These are phyloP conservation scores for Camelina laxa DNA, from an alignment of 345 rosid species.

Conservation along the genomic window DNA sequence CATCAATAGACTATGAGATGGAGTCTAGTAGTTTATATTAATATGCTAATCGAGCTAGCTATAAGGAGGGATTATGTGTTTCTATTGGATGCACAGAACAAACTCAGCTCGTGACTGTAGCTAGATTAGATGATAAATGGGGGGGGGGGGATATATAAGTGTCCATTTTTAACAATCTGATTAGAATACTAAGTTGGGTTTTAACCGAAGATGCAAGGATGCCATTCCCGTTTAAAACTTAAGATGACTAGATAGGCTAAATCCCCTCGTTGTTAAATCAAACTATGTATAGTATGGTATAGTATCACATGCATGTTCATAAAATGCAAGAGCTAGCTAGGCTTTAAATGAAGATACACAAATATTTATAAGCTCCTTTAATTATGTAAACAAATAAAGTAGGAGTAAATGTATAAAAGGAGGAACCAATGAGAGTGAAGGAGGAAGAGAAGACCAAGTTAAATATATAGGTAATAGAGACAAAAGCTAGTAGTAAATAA, in stretches of 20 bases:
- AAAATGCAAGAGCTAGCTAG: background rate
- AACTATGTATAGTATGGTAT: too few relatives aligned
- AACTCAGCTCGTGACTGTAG: slow-evolving; percentile 12
- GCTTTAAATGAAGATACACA: background rate
- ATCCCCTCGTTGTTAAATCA: background rate
- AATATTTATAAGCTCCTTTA: background rate
- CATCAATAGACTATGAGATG: slow-evolving; percentile 1
- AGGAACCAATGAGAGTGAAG: background rate
- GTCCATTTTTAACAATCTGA: background rate
- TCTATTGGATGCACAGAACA: background rate
- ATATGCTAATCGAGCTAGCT: too few relatives aligned
- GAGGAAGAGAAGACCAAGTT: background rate
- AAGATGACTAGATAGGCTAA: background rate
- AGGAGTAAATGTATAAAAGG: background rate
- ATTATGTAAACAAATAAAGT: background rate
- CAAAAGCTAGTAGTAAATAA: slow-evolving; percentile 6
- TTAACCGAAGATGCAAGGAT: background rate
- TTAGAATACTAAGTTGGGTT: background rate
- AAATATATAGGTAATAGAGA: slow-evolving; percentile 7
- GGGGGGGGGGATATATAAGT: background rate
- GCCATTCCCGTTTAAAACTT: background rate
- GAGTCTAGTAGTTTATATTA: background rate
- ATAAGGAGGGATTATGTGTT: background rate
- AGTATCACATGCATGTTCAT: slow-evolving; percentile 25
- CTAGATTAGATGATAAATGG: background rate